Base-by-base conservation (phyloP, 257 asterid genomes). In the Solanum bukasovii region DNA sequence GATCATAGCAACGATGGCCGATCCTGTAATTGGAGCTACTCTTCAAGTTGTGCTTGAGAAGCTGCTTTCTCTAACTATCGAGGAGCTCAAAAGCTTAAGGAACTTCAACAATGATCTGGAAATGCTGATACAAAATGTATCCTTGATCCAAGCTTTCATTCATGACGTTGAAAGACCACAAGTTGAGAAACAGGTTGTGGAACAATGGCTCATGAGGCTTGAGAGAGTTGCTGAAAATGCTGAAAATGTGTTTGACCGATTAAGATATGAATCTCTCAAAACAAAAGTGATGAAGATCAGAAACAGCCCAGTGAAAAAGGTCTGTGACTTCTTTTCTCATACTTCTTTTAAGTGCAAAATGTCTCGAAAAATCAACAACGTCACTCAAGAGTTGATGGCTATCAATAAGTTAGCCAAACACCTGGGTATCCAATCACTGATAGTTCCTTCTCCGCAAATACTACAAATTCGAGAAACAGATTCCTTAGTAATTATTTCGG, bases 231-330 rank as follows among this genome's bases (percentile, higher is more conserved):
- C 52, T 12, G 52, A 44, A 56, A 89, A 88, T 44, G 52, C 52
- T 12, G 52, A 44, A 56, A 89, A 88, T 27, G 27, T 88, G 44
- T 52, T 90, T 68, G 92, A 88, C 21, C 87, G 44, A 27, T 35
- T 88, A 13, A 75, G 59, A 9, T 90, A 84, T 70, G 86, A 90
- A 84, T 38, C 13, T 14, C 75, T 85, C 31, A 83, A 61, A 21
- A 46, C 12, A 5, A 44, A 63, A 8, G 38, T 79, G 20, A 87
- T 79, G 13, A 87, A 77, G 71, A 35, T 72, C 5, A 56, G 4
- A 21, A 61, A 25, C 44, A 65, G 34, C 12, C 27, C 35, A 31
- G 52, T 71, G 23, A 46, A 25, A 33, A 82, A 87, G 87, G 86
- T 87, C 29, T 7, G 84, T 61, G 10, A 49, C 34, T 81, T 49